Evolutionary conservation across 208 protist species (phyloP), one percentile per base, ranked within the genome.

Genomic region (Trypanosoma melophagium): DNA sequence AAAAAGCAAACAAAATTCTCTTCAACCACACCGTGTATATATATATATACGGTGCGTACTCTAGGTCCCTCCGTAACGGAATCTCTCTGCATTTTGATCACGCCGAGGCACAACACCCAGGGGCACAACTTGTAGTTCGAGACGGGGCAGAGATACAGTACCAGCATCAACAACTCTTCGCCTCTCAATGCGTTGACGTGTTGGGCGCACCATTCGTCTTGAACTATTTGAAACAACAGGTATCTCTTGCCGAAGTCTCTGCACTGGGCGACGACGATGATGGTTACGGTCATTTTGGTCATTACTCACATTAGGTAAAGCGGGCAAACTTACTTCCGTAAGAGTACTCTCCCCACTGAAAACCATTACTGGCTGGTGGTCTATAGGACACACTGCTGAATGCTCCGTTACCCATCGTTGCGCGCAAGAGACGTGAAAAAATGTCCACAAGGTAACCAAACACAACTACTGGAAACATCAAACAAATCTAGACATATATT

Each of bases 361-460:
- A 49, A 68, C 54, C 28, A 69, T 28, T 31, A 75, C 62, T 53
- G 62, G 54, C n/a, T 17, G 25, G 35, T 86, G 74, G 60, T 95
- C 89, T 42, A 95, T 66, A 13, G 89, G 89, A 65, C 89, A 95
- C 13, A 59, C 55, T 54, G 76, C 79, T 51, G 71, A 78, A 53
- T 79, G 76, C 50, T 83, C 74, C 45, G 90, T 92, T 13, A 90
- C 55, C 90, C 90, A 95, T 61, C 31, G 70, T 52, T 66, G 47
- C 1, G 80, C 86, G 65, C 90, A 95, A 0, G 17, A 41, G 17
- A 65, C 41, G 63, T 95, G 90, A 57, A 95, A 85, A 79, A 66
- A 76, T 95, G 90, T 13, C 80, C 78, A 64, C 90, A 95, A 40
- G 75, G 59, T 65, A 95, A 66, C 54, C 71, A 69, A 24, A 90